Conservation (phyloP, 495 filamentous ascomycete genomes). For the Schizothecium vesticola region DNA sequence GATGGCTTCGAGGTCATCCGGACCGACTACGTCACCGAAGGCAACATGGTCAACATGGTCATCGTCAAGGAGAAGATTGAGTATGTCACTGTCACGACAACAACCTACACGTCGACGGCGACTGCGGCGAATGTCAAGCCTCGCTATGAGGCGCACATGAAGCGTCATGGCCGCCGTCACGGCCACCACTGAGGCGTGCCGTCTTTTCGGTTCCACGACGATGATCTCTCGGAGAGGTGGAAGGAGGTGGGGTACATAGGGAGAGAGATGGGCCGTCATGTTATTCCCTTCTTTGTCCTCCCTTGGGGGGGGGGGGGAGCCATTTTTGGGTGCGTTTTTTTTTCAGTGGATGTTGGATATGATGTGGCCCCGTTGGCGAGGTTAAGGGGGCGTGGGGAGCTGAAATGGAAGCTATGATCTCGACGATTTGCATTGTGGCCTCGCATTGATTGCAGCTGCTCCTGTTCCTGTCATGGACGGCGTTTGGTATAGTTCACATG, state of each 20-base stretch:
- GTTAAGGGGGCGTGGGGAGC: constrained; percentile 3
- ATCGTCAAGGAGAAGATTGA: constrained; percentile 42
- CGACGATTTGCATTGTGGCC: constrained; percentile 7
- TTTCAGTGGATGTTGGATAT: neutral
- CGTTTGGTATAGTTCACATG: constrained; percentile 2
- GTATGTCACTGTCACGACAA: constrained; percentile 36
- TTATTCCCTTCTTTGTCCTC: constrained; percentile 10
- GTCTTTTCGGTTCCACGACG: neutral
- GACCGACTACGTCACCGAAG: constrained; percentile 40
- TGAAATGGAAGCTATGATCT: constrained; percentile 8
- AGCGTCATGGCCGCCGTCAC: constrained; percentile 20
- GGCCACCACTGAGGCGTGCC: neutral
- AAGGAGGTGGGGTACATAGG: constrained; percentile 1
- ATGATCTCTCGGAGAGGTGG: neutral
- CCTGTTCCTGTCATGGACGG: constrained; percentile 6
- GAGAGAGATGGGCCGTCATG: constrained; percentile 10
- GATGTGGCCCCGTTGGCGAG: neutral
- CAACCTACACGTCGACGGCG: constrained; percentile 28
- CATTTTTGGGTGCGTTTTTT: constrained; percentile 3
- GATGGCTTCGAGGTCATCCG: constrained; percentile 33
- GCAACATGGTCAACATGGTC: constrained; percentile 36
- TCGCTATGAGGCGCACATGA: constrained; percentile 20
- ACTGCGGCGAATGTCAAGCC: constrained; percentile 19
- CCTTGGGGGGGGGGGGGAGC: neutral
- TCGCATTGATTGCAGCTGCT: constrained; percentile 10